Evolutionary conservation across 805 yeast genomes (phyloP), one percentile per base, ranked within the genome.

Genomic region (Yarrowia osloensis): DNA sequence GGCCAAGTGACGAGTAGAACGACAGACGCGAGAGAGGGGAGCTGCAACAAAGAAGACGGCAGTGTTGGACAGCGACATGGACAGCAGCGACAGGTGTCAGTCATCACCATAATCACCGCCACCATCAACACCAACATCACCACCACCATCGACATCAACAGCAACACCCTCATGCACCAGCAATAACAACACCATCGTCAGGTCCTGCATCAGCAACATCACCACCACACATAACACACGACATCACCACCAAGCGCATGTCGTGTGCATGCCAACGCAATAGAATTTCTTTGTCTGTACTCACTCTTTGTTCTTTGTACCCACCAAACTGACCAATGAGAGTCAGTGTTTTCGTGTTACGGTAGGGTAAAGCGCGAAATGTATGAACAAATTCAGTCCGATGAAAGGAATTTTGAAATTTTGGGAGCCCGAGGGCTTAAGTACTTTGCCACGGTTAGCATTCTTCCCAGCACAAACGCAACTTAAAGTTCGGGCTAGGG

Each of bases 381-480:
- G 63, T 57, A 57, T 39, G 63, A 57, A 57, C 49, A 57, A 57
- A 57, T 57, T 57, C 49, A 40, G 63, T 57, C 63, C 63, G 63
- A 57, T 57, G 63, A 57, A 57, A 57, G 49, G 63, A 57, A 57
- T 57, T 57, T 57, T 57, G 49, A 57, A 57, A 57, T 57, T 57
- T 57, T 57, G 63, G 63, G 63, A 57, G 63, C 63, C 63, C 63
- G 63, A 57, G 63, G 63, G 63, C 63, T 57, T 57, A 57, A 57
- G 63, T 57, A 57, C 63, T 57, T 57, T 57, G 63, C 49, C 49
- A 57, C 63, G 49, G 49, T 57, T 39, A 57, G 63, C 63, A 57
- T 57, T 57, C 63, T 40, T 57, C 63, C 63, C 63, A 57, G 63
- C 63, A 57, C 63, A 57, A 57, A 57, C 49, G 63, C 49, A 57